Conservation (phyloP, 2,329 filamentous ascomycete genomes). For the Chaetomium strumarium region DNA sequence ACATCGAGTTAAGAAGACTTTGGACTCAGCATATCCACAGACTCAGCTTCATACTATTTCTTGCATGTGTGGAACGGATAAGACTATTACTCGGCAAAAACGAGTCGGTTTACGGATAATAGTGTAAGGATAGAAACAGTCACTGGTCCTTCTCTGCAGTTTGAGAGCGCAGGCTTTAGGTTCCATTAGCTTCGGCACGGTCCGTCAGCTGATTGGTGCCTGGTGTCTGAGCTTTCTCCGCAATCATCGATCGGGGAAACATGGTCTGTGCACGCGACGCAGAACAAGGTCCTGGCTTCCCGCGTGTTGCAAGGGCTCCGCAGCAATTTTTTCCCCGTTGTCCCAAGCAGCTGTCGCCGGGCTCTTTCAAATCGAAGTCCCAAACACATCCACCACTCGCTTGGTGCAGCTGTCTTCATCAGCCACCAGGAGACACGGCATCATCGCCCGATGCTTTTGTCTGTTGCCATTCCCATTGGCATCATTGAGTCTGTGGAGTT, state of each 20-base stretch:
- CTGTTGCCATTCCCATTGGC: slow-evolving; percentile 18
- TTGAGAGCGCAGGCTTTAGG: too few relatives aligned
- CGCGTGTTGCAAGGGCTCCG: slow-evolving; percentile 19
- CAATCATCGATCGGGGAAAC: slow-evolving; percentile 13
- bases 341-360: slow-evolving; percentile 16
- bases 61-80: too few relatives aligned
- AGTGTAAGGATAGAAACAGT: too few relatives aligned
- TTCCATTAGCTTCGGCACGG: neutral
- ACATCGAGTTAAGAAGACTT: neutral
- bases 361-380: slow-evolving; percentile 13
- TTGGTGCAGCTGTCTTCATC: slow-evolving; percentile 21
- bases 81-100: too few relatives aligned
- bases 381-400: slow-evolving; percentile 15
- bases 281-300: slow-evolving; percentile 19
- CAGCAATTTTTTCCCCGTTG: slow-evolving; percentile 22
- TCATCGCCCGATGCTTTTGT: slow-evolving; percentile 5
- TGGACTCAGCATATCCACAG: neutral
- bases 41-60: too few relatives aligned
- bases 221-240: slow-evolving; percentile 8
- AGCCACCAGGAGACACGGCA: slow-evolving; percentile 18
- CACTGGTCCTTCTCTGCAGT: too few relatives aligned
- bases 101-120: too few relatives aligned
- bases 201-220: neutral
- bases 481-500: slow-evolving; percentile 16
- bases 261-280: slow-evolving; percentile 21